Evolutionary conservation across 805 yeast genomes (phyloP), one percentile per base, ranked within the genome.

Genomic region (Torulaspora indica): DNA sequence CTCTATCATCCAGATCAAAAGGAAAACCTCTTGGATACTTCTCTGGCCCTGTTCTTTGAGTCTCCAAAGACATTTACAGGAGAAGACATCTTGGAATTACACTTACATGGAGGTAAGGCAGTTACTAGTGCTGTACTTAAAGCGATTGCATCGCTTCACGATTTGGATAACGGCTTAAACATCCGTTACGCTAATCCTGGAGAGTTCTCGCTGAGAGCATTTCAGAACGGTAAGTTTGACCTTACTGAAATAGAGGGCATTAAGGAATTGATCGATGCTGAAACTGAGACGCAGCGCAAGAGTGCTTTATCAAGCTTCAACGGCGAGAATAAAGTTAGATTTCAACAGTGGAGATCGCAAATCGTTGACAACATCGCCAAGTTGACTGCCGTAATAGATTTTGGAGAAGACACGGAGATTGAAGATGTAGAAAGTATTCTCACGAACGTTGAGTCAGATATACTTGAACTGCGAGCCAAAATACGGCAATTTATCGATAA

Each of bases 71-170:
- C 96, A 0, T 93, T 82, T 57, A 93, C 98, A 0, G 98, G 98
- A 1, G 98, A 93, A 61, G 96, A 91, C 54, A 55, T 84, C 20
- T 68, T 90, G 8, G 98, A 93, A 57, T 61, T 93, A n/a, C 97
- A 93, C 58, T 64, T 86, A 2, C 98, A 93, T 63, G 98, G 98
- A 3, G 97, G 98, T 3, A 79, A 75, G 9, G 96, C 98, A 0
- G 87, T 91, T 1, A 76, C 86, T 2, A 70, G 73, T 38, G 75
- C 88, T 0, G 85, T 90, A 0, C 56, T 90, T 38, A 68, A 68
- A 4, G 80, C 95, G 0, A 79, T 93, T 4, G 69, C 71, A 31
- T 42, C 55, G 0, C 52, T 83, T 4, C 85, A 84, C 54, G 63
- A 73, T 4, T 72, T 75, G 0, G 57, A 63, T 0, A 46, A 55